Evolutionary conservation across 2,329 filamentous ascomycete species (phyloP).

Genomic region (Cladosporium sp.): DNA sequence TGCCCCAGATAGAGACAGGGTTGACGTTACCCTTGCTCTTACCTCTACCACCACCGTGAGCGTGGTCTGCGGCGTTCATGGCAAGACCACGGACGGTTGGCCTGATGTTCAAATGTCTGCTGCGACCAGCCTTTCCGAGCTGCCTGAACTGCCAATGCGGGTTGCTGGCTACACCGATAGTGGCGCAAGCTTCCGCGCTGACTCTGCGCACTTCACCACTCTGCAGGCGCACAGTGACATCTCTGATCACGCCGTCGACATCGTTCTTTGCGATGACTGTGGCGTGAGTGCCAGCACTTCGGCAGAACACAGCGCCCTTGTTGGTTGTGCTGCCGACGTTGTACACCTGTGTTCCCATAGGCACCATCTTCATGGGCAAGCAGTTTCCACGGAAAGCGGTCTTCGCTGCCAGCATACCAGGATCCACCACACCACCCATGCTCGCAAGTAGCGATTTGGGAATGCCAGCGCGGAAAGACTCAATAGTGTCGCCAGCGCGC

Average conservation of each 20-base stretch:
- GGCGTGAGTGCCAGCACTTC: slow-evolving; percentile 90
- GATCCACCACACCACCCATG: slow-evolving; percentile 92
- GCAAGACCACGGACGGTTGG: slow-evolving; percentile 96
- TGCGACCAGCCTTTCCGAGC: slow-evolving; percentile 91
- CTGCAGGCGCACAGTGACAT: slow-evolving; percentile 81
- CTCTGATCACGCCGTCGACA: slow-evolving; percentile 68
- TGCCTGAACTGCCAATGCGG: slow-evolving; percentile 85
- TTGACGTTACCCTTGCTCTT: slow-evolving; percentile 98
- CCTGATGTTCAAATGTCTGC: slow-evolving; percentile 88
- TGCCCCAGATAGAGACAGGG: slow-evolving; percentile 95
- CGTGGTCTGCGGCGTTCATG: slow-evolving; percentile 99
- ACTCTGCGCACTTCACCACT: slow-evolving; percentile 91
- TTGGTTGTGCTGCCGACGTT: slow-evolving; percentile 76
- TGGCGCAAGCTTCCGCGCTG: slow-evolving; percentile 89
- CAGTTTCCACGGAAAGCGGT: slow-evolving; percentile 95
- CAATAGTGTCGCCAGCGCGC: slow-evolving; percentile 84
- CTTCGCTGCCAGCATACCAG: slow-evolving; percentile 91
- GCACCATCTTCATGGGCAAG: slow-evolving; percentile 91
- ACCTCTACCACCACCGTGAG: slow-evolving; percentile 97
- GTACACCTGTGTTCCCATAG: slow-evolving; percentile 88
- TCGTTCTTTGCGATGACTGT: slow-evolving; percentile 88
- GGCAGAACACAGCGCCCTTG: slow-evolving; percentile 83
- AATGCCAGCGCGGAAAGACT: slow-evolving; percentile 89
- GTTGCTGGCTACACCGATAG: slow-evolving; percentile 93
- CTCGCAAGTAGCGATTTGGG: slow-evolving; percentile 80